These are phyloP conservation scores for Diutina sp. DNA, from an alignment of 1,139 yeast species.

Conservation along the genomic window DNA sequence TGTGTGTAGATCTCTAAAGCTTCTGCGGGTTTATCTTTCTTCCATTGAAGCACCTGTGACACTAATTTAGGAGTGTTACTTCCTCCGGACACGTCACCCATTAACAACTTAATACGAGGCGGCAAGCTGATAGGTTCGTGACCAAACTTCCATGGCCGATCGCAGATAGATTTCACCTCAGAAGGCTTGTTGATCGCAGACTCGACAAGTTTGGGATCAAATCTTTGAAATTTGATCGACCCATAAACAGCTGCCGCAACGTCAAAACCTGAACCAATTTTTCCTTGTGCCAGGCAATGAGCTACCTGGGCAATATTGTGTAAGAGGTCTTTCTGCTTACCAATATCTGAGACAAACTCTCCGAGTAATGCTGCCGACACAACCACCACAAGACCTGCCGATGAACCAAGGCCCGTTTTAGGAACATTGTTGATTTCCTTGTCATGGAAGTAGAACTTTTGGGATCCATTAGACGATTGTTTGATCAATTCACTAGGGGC, in stretches of 20 bases:
- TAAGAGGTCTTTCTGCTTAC: constrained; percentile 16
- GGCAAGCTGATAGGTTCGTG: constrained; percentile 53
- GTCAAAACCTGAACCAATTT: constrained; percentile 94
- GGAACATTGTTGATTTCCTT: constrained; percentile 58
- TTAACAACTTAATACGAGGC: constrained; percentile 47
- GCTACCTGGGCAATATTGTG: constrained; percentile 84
- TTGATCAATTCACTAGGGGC: constrained; percentile 31
- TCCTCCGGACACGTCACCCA: constrained; percentile 93
- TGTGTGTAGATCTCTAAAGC: constrained; percentile 39
- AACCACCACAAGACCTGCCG: constrained; percentile 86
- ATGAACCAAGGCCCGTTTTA: constrained; percentile 92
- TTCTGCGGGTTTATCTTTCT: constrained; percentile 33
- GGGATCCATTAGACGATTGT: constrained; percentile 18
- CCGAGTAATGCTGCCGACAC: constrained; percentile 59
- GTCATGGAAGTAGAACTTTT: constrained; percentile 47
- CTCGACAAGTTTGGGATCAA: constrained; percentile 41
- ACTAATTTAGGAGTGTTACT: constrained; percentile 92
- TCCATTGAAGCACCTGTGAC: constrained; percentile 64
- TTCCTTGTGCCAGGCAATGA: constrained; percentile 89
- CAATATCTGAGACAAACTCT: constrained; percentile 16
- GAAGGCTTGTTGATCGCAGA: constrained; percentile 17
- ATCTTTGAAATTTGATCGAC: constrained; percentile 69
- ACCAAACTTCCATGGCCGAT: constrained; percentile 46
- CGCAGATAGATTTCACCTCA: constrained; percentile 25
- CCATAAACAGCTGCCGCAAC: constrained; percentile 94